Evolutionary conservation across 2,329 filamentous ascomycete genomes (phyloP).

Genomic region (Claviceps arundinis): DNA sequence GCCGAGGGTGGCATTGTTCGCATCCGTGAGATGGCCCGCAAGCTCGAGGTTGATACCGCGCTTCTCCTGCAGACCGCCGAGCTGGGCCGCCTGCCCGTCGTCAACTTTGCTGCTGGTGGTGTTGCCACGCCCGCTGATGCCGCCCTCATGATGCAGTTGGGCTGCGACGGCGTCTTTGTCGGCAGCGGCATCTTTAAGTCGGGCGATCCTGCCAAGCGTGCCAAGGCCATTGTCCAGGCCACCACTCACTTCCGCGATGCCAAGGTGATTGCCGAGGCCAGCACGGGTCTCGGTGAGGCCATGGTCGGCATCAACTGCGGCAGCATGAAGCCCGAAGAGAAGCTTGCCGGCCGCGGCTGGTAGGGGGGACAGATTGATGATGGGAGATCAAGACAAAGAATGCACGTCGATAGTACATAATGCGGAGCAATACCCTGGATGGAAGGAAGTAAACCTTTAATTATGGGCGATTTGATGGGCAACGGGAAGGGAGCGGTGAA

Average conservation of each 20-base stretch:
- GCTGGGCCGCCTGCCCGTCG: slow-evolving; percentile 78
- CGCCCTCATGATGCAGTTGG: slow-evolving; percentile 95
- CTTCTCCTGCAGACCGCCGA: slow-evolving; percentile 78
- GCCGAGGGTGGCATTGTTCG: slow-evolving; percentile 35
- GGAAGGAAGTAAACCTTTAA: background rate
- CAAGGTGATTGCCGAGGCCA: slow-evolving; percentile 75
- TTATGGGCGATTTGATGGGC: background rate
- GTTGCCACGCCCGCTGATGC: slow-evolving; percentile 98
- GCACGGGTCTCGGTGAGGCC: slow-evolving; percentile 82
- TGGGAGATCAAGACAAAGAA: background rate
- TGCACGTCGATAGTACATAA: too few relatives aligned
- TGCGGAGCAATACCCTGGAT: background rate
- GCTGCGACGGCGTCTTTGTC: slow-evolving; percentile 95
- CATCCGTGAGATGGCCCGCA: slow-evolving; percentile 61
- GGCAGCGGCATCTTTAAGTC: slow-evolving; percentile 96
- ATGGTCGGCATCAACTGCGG: slow-evolving; percentile 93
- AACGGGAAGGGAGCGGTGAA: too few relatives aligned
- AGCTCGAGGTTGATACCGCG: slow-evolving; percentile 64
- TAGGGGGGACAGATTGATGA: slow-evolving; percentile 26
- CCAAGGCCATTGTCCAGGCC: slow-evolving; percentile 87
- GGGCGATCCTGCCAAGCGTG: slow-evolving; percentile 77
- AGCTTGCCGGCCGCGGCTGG: slow-evolving; percentile 77
- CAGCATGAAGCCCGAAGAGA: slow-evolving; percentile 64
- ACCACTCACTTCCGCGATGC: slow-evolving; percentile 83
- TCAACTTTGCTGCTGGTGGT: slow-evolving; percentile 97